Percentiles rank a stretch among this genome's conserved stretches.
Conservation (phyloP, 2,329 filamentous ascomycete species). For the Lasiodiplodia gonubiensis region DNA sequence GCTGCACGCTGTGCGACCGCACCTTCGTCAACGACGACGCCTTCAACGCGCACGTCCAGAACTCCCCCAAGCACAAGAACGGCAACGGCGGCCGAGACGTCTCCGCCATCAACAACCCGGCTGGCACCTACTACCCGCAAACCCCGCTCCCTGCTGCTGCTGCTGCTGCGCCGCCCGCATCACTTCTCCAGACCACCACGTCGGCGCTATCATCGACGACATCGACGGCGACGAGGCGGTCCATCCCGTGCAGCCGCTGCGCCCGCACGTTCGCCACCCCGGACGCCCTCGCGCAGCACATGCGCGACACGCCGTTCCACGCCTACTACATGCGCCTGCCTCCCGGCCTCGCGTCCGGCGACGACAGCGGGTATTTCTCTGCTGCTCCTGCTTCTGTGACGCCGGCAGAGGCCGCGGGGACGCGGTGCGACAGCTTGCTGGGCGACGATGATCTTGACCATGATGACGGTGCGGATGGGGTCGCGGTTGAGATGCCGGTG, state of each 20-base stretch:
- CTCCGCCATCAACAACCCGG: not conserved
- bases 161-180: too few species aligned
- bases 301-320: not conserved
- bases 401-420: not conserved
- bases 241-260: not conserved
- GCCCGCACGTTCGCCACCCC: not conserved
- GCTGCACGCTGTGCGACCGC: not conserved
- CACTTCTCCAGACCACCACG: too few species aligned
- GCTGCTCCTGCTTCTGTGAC: not conserved
- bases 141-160: not conserved
- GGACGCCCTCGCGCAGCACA: slow-evolving; percentile 5
- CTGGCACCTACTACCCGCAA: not conserved
- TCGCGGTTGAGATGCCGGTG: too few species aligned
- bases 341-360: not conserved
- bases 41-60: not conserved
- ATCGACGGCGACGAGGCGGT: not conserved
- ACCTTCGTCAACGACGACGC: not conserved
- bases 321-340: not conserved
- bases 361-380: not conserved
- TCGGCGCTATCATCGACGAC: too few species aligned
- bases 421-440: not conserved
- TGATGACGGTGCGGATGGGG: not conserved
- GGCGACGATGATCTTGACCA: not conserved
- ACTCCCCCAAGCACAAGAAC: not conserved
- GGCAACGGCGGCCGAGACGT: not conserved